These are phyloP conservation scores for Colletotrichum sp. DNA, from an alignment of 2,329 filamentous ascomycete genomes.

Conservation along the genomic window DNA sequence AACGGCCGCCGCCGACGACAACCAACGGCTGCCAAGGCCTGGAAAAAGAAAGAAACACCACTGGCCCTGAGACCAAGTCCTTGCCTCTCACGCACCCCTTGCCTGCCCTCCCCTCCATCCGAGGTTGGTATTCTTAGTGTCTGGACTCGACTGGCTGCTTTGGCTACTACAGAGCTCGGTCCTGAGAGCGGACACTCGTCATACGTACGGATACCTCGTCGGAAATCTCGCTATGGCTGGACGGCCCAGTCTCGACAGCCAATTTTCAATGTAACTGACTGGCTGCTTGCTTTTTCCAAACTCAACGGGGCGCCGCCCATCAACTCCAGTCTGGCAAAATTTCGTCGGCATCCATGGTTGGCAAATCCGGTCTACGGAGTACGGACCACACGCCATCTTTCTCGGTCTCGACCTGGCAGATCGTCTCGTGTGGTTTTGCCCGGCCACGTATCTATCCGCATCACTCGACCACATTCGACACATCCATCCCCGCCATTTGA, in stretches of 20 bases:
- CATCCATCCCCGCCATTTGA: neutral
- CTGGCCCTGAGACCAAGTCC: neutral
- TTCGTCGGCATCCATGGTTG: neutral
- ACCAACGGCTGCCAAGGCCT: slow-evolving; percentile 17
- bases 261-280: neutral
- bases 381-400: neutral
- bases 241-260: neutral
- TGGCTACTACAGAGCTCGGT: neutral
- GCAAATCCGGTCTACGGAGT: neutral
- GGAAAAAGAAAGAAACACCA: slow-evolving; percentile 16
- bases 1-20: slow-evolving; percentile 8
- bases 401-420: neutral
- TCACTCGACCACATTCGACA: neutral
- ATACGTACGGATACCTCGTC: neutral
- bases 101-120: neutral
- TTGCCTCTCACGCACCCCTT: neutral
- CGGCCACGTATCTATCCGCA: neutral
- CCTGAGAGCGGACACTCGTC: neutral
- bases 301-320: neutral
- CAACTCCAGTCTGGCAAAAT: neutral
- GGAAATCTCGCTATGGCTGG: neutral
- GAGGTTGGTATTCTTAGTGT: neutral
- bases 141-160: neutral
- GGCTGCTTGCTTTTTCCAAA: neutral
- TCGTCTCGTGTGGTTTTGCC: neutral